Evolutionary conservation across 352 stramenopile genomes (phyloP), one percentile per base, ranked within the genome.

Genomic region (Phytophthora megakarya): DNA sequence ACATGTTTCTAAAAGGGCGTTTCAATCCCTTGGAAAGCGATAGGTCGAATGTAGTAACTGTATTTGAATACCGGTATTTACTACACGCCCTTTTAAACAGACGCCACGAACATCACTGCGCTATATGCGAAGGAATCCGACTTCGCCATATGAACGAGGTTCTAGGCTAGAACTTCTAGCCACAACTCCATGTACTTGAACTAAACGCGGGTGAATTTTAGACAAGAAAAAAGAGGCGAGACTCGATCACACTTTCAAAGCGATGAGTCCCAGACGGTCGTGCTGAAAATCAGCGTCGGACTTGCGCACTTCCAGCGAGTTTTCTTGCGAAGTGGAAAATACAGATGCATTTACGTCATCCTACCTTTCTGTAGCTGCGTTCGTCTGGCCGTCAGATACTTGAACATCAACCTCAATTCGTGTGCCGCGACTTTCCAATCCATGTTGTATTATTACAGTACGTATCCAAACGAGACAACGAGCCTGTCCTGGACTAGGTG

Each of bases 101-200:
- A 52, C 53, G 45, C 30, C 28, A 39, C 5, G 6, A 62, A 50
- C 26, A 56, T 62, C 50, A 40, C 50, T 51, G 28, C 13, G 19
- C 39, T 49, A 54, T 60, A 55, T 69, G 61, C 61, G 38, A 65
- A 65, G 38, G 44, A 35, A 44, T 38, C 23, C 42, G 33, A 18
- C 8, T 28, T 26, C 30, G 51, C 53, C 61, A 65, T 59, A 65
- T 60, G 61, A 60, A 53, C 15, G 12, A 21, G 26, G 28, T n/a
- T n/a, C n/a, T n/a, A n/a, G n/a, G n/a, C n/a, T n/a, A n/a, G n/a
- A n/a, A n/a, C n/a, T 48, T 65, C 23, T 37, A 55, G 37, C 50
- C 59, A 60, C 52, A 53, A 61, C n/a, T n/a, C n/a, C n/a, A n/a
- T n/a, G n/a, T n/a, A n/a, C n/a, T n/a, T 40, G 46, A 38, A 48